These are phyloP conservation scores for Tylopilus sp. DNA, from an alignment of 1,284 basidiomycete genomes.

Conservation along the genomic window DNA sequence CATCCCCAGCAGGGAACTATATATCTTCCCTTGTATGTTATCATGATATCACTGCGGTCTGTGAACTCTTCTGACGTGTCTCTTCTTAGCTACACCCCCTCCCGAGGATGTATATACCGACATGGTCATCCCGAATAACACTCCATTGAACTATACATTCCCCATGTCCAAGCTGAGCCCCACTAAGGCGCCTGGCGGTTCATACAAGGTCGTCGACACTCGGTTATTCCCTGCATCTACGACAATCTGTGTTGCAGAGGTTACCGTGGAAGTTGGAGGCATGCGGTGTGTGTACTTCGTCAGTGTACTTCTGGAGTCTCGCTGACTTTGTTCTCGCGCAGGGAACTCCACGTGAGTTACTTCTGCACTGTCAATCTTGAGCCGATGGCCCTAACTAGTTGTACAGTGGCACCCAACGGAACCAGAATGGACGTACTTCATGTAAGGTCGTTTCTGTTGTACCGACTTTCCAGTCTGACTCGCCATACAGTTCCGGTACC, in stretches of 20 bases:
- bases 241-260: constrained; percentile 57
- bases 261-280: constrained; percentile 56
- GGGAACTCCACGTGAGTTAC: constrained; percentile 53
- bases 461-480: constrained; percentile 4
- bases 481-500: constrained; percentile 41
- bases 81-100: constrained; percentile 38
- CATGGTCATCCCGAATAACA: constrained; percentile 46
- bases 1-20: constrained; percentile 50
- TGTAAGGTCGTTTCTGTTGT: constrained; percentile 20
- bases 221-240: constrained; percentile 54
- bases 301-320: background rate
- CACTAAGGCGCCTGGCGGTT: constrained; percentile 49
- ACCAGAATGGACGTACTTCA: constrained; percentile 43
- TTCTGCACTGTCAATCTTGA: background rate
- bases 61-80: constrained; percentile 10
- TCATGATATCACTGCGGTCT: background rate
- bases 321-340: constrained; percentile 15
- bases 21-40: constrained; percentile 52
- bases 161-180: constrained; percentile 46
- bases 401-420: constrained; percentile 52
- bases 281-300: constrained; percentile 45
- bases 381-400: background rate
- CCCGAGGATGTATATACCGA: constrained; percentile 39
- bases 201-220: constrained; percentile 60
- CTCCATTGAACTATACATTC: constrained; percentile 52